Conservation (phyloP, 2,329 filamentous ascomycete genomes). For the Aspergillus unguis region DNA sequence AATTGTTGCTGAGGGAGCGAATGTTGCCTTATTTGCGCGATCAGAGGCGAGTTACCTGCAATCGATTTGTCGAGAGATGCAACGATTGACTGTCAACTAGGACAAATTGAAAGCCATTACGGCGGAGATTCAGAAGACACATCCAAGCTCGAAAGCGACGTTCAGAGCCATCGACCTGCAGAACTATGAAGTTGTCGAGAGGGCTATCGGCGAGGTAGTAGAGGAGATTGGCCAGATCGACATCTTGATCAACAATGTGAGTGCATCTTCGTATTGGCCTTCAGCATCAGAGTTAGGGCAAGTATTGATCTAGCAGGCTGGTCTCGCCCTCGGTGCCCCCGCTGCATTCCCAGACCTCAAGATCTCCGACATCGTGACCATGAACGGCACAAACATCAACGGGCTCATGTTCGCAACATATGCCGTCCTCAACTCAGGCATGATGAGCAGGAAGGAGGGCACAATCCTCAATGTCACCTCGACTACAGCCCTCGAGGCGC, state of each 20-base stretch:
- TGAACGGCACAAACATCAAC: conserved; percentile 49
- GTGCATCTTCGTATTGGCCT: not conserved
- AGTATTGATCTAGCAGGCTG: conserved; percentile 30
- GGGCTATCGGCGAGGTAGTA: conserved; percentile 30
- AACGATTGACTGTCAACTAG: conserved; percentile 6
- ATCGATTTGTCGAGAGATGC: not conserved
- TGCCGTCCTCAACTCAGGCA: conserved; percentile 44
- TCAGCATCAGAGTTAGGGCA: not conserved
- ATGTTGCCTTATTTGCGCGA: conserved; percentile 44
- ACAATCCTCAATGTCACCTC: conserved; percentile 52
- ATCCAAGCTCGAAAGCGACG: conserved; percentile 9
- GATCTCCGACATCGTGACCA: conserved; percentile 43
- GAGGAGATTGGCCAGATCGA: conserved; percentile 40
- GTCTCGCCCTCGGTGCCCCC: conserved; percentile 48
- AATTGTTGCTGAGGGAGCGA: conserved; percentile 39
- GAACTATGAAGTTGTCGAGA: conserved; percentile 19
- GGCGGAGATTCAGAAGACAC: not conserved
- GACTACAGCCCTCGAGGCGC: conserved; percentile 47
- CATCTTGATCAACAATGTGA: conserved; percentile 47
- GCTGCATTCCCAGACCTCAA: conserved; percentile 41
- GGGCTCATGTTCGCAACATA: conserved; percentile 49
- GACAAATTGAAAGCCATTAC: conserved; percentile 16
- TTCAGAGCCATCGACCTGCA: conserved; percentile 19
- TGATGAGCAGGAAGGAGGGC: conserved; percentile 39
- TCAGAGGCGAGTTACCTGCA: conserved; percentile 26